phyloP scores from a whole-genome alignment of 352 stramenopile genomes.

The Pythium biforme region DNA sequence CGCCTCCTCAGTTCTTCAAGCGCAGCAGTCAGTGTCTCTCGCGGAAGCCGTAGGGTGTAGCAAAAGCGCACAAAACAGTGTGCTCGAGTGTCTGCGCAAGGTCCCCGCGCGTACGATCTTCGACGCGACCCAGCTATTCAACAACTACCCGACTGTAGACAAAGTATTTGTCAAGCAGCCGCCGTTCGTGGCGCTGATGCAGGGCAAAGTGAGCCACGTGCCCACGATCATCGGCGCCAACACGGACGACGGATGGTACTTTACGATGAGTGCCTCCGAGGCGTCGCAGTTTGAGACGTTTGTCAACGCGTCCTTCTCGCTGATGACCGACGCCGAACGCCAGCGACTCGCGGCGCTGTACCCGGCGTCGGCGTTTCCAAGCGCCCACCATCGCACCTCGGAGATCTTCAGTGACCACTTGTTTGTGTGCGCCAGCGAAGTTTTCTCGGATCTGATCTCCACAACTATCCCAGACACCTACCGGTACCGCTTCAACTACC shows the following conservation, averaged over 20 bases:
- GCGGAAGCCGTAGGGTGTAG: neutral
- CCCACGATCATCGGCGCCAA: slow-evolving; percentile 20
- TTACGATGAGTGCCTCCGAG: neutral
- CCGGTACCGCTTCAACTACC: slow-evolving; percentile 22
- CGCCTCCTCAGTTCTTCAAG: neutral
- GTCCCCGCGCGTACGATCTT: neutral
- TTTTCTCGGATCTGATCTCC: neutral
- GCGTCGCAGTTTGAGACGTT: no score
- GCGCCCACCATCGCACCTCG: neutral
- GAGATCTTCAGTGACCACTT: slow-evolving; percentile 9
- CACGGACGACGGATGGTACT: slow-evolving; percentile 19
- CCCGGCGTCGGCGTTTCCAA: neutral
- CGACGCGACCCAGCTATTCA: neutral
- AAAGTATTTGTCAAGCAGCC: neutral
- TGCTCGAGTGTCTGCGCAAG: slow-evolving; percentile 5
- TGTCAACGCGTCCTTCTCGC: no score
- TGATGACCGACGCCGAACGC: neutral
- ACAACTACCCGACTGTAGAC: slow-evolving; percentile 13
- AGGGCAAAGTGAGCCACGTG: slow-evolving; percentile 8
- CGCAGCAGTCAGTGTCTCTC: neutral
- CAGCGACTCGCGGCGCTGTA: slow-evolving; percentile 2
- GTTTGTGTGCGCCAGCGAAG: slow-evolving; percentile 17
- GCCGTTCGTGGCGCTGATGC: neutral
- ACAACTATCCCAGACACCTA: slow-evolving; percentile 3
- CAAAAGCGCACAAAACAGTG: neutral